Conservation (phyloP, 345 rosid species). For the Syzygium aromaticum region DNA sequence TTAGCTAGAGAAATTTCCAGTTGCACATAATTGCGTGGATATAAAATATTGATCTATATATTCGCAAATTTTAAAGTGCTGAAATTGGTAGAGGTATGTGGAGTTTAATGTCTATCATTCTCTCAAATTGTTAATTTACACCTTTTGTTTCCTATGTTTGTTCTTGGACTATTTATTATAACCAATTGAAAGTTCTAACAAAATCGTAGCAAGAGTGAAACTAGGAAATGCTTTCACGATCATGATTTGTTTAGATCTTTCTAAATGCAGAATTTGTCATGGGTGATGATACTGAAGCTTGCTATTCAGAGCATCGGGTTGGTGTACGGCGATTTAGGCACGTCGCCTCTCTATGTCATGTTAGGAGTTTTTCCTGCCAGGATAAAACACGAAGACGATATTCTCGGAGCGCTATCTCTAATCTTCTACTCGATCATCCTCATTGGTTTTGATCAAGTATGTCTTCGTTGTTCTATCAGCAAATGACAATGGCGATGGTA, state of each 20-base stretch:
- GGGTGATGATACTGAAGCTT: constrained; percentile 2
- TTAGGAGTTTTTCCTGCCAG: constrained; percentile 6
- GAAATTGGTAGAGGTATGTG: neutral
- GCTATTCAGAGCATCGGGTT: constrained; percentile 29
- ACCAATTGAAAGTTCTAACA: neutral
- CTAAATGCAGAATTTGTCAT: neutral
- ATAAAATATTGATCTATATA: neutral
- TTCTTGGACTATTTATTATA: neutral
- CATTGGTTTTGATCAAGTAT: constrained; percentile 13
- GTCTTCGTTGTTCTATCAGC: constrained; percentile 17
- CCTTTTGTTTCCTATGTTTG: neutral
- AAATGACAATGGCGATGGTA: constrained; percentile 30
- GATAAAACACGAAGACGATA: constrained; percentile 9
- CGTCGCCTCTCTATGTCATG: constrained; percentile 21
- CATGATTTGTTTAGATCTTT: neutral
- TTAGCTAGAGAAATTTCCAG: no score
- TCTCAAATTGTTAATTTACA: neutral
- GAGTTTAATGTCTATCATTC: neutral
- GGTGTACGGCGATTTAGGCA: constrained; percentile 32
- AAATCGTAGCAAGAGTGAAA: neutral
- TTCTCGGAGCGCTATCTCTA: constrained; percentile 17
- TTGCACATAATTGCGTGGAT: no score
- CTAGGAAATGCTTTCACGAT: neutral
- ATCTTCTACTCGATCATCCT: constrained; percentile 11
- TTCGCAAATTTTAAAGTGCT: neutral